A percentile compares a stretch with the other conserved stretches of the same genome.
Evolutionary conservation across 306 rosid species (phyloP).

Genomic region (Bauhinia variegata): DNA sequence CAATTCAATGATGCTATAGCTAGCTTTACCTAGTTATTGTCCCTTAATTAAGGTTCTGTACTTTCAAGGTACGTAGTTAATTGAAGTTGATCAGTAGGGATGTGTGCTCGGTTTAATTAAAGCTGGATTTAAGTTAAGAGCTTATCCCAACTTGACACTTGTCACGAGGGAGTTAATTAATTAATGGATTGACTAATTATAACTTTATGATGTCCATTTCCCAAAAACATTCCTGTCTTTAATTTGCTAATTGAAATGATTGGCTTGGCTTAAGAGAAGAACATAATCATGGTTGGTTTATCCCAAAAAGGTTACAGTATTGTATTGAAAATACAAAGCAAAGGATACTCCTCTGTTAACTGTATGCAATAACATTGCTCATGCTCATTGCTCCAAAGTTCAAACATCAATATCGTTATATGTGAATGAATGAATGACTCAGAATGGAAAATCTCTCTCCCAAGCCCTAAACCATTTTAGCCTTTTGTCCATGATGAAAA

Average conservation of each 20-base stretch:
- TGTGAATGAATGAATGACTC: too few species aligned
- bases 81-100: constrained; percentile 27
- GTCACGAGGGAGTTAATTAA: constrained; percentile 35
- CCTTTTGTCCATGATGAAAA: too few species aligned
- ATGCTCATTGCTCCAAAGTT: too few species aligned
- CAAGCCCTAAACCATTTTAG: too few species aligned
- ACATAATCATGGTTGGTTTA: constrained; percentile 5
- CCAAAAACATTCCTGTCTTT: constrained; percentile 44
- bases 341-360: neutral
- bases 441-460: too few species aligned
- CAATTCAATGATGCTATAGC: constrained; percentile 1
- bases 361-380: neutral
- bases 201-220: constrained; percentile 26
- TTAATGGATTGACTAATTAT: constrained; percentile 41
- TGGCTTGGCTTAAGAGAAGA: constrained; percentile 41
- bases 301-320: constrained; percentile 16
- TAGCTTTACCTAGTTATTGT: constrained; percentile 17
- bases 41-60: constrained; percentile 24
- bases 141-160: constrained; percentile 45
- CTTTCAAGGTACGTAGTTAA: constrained; percentile 13
- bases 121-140: constrained; percentile 32
- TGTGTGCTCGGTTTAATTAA: constrained; percentile 23
- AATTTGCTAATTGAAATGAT: constrained; percentile 46
- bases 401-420: too few species aligned
- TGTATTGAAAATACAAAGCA: neutral